Conservation (phyloP, 805 yeast species). For the Ogataea saltuana region DNA sequence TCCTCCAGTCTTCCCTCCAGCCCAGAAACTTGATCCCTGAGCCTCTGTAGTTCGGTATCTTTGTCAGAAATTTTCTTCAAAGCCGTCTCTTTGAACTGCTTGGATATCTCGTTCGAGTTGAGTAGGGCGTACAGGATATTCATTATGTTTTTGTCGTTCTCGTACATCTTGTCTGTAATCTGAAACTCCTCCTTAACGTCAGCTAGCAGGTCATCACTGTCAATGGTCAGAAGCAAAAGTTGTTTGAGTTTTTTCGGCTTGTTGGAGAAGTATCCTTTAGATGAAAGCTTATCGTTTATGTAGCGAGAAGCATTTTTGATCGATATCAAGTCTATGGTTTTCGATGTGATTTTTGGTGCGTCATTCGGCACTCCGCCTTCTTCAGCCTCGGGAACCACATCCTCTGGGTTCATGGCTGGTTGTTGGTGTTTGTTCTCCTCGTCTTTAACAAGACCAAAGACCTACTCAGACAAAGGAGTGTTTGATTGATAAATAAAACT, state of each 20-base stretch:
- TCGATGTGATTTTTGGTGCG: not conserved
- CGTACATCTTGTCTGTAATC: conserved; percentile 23
- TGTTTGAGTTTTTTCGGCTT: conserved; percentile 21
- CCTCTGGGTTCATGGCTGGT: not conserved
- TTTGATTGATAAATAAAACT: not conserved
- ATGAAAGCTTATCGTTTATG: conserved; percentile 28
- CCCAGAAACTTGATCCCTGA: conserved; percentile 12
- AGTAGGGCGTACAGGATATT: conserved; percentile 31
- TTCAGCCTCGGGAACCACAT: not conserved
- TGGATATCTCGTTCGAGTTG: conserved; percentile 25
- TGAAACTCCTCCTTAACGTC: conserved; percentile 15
- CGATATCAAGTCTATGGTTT: conserved; percentile 20
- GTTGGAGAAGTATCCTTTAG: conserved; percentile 29
- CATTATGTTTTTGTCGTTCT: conserved; percentile 36
- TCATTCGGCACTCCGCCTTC: not conserved
- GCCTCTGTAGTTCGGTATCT: conserved; percentile 15
- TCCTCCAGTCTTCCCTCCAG: conserved; percentile 9
- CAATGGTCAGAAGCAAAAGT: conserved; percentile 24
- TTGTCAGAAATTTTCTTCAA: conserved; percentile 17
- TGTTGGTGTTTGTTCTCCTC: no score
- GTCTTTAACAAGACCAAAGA: no score
- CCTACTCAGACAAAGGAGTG: not conserved
- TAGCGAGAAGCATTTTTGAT: conserved; percentile 27
- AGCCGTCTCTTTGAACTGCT: conserved; percentile 21
- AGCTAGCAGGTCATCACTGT: conserved; percentile 14